Conservation (phyloP, 2,329 filamentous ascomycete genomes). For the Monilinia fructigena region DNA sequence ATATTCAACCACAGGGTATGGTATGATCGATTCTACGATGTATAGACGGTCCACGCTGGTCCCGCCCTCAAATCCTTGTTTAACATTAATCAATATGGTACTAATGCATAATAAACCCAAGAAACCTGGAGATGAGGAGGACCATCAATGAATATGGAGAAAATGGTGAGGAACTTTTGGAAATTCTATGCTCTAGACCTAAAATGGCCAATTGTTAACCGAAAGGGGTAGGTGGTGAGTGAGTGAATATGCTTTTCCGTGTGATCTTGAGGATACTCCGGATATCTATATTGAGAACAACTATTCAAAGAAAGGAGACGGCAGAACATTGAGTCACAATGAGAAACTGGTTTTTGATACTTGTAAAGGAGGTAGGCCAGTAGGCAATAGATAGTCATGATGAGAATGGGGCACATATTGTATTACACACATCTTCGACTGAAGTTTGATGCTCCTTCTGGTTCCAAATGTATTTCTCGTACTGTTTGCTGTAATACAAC, state of each 20-base stretch:
- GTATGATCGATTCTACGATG: not conserved
- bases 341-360: not conserved
- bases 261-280: conserved; percentile 6
- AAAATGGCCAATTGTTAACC: not conserved
- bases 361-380: not conserved
- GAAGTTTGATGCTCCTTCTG: not conserved
- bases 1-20: not conserved
- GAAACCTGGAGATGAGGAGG: conserved; percentile 2
- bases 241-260: conserved; percentile 1
- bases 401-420: not conserved
- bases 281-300: not conserved
- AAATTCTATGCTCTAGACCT: conserved; percentile 2
- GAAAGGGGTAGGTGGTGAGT: not conserved
- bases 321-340: not conserved
- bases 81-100: not conserved
- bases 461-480: not conserved
- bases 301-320: not conserved
- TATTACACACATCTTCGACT: not conserved
- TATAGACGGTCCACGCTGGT: not conserved
- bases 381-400: not conserved
- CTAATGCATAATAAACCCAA: not conserved
- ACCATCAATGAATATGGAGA: not conserved
- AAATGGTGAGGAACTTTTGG: conserved; percentile 1
- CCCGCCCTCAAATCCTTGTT: conserved; percentile 1
- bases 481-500: not conserved